Evolutionary conservation across 2,329 filamentous ascomycete species (phyloP).

Genomic region (Fusarium caatingaense): DNA sequence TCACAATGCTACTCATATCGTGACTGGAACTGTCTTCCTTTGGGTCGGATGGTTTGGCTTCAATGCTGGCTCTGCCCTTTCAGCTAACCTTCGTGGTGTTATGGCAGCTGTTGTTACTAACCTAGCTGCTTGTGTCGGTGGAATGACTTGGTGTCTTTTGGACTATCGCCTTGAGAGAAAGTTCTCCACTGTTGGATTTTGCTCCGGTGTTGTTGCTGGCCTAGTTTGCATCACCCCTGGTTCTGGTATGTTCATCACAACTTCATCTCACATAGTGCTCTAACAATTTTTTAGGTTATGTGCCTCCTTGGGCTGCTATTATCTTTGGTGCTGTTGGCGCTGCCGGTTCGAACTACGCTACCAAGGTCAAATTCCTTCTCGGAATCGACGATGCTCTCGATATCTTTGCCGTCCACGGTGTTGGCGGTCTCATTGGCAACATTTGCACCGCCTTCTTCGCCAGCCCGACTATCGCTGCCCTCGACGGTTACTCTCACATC

Average conservation of each 20-base stretch:
- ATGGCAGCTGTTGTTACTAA: conserved; percentile 91
- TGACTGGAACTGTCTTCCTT: conserved; percentile 91
- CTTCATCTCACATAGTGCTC: neutral
- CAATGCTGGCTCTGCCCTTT: conserved; percentile 86
- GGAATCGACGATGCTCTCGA: conserved; percentile 87
- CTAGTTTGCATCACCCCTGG: conserved; percentile 90
- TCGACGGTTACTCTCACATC: conserved; percentile 77
- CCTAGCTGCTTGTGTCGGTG: conserved; percentile 83
- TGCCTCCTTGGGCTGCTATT: conserved; percentile 86
- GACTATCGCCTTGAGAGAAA: conserved; percentile 91
- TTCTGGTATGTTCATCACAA: conserved; percentile 65
- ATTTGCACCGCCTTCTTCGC: conserved; percentile 85
- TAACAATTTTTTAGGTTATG: conserved; percentile 63
- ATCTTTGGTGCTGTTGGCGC: conserved; percentile 83
- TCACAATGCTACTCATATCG: conserved; percentile 92
- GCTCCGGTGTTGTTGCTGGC: conserved; percentile 88
- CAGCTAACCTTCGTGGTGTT: conserved; percentile 84
- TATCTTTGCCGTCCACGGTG: conserved; percentile 85
- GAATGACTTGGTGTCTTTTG: conserved; percentile 88
- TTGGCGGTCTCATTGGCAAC: conserved; percentile 84
- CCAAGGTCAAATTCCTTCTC: conserved; percentile 88
- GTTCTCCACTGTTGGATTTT: conserved; percentile 94
- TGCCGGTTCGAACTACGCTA: conserved; percentile 85
- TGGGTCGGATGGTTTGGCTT: conserved; percentile 98
- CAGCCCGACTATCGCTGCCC: conserved; percentile 83